Percentiles rank a stretch among this genome's conserved stretches.
These are phyloP conservation scores for Neckera pumila DNA, from an alignment of 225 moss, liverwort and hornwort species.

Conservation along the genomic window DNA sequence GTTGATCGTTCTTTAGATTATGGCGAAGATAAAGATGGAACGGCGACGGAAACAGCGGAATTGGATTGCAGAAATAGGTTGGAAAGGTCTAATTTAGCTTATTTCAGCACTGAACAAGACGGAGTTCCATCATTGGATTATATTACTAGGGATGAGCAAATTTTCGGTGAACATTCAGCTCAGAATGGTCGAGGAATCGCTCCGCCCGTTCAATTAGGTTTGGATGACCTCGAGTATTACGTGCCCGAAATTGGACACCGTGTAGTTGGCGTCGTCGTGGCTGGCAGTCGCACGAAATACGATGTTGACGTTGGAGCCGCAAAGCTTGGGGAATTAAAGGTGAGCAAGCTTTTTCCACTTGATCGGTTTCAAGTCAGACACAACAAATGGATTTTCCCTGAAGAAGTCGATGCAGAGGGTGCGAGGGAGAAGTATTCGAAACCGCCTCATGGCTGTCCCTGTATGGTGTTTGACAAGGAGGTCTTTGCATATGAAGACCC, in stretches of 20 bases:
- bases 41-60: neutral
- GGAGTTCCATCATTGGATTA: neutral
- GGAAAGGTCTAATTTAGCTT: neutral
- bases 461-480: constrained; percentile 42
- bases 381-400: constrained; percentile 24
- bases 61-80: neutral
- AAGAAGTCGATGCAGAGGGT: neutral
- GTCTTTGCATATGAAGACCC: constrained; percentile 4
- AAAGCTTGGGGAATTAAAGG: constrained; percentile 51
- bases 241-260: constrained; percentile 48
- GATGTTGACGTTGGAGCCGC: constrained; percentile 58
- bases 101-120: neutral
- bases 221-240: constrained; percentile 34
- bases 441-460: constrained; percentile 31
- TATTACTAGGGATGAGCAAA: neutral
- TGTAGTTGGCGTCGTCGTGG: constrained; percentile 62
- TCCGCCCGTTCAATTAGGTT: neutral
- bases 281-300: constrained; percentile 48
- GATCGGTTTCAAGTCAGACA: constrained; percentile 39
- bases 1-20: neutral
- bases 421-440: neutral
- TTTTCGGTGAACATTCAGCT: neutral
- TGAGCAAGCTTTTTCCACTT: constrained; percentile 64
- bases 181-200: neutral
- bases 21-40: neutral